Evolutionary conservation across 192 early-diverging fungal species (phyloP), one percentile per base, ranked within the genome.

Genomic region (Podila horticola): DNA sequence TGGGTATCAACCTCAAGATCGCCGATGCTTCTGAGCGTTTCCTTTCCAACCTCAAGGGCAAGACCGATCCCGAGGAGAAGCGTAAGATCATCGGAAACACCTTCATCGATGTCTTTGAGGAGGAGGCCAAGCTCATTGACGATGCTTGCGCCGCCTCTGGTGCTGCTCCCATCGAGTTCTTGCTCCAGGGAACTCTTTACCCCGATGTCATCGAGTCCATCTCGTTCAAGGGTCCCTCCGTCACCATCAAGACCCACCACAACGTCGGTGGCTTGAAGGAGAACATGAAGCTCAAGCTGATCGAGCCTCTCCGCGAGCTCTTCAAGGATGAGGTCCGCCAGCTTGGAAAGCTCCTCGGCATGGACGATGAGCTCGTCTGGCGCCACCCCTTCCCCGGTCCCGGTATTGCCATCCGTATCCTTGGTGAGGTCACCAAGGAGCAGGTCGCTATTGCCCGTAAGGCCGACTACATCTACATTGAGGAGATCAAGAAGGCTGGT

Each of bases 371-470:
- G 62, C 86, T 99, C 61, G 88, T 99, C 79, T 99, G 97, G 97
- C 94, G 98, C 67, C 98, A 99, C 82, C 98, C 98, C 30, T 99
- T 99, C 94, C 98, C 98, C 58, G 98, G 98, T 31, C 98, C 98
- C 38, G 98, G 98, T 73, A 97, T 99, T 83, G 98, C 98, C 50
- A 99, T 99, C 81, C 95, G 98, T 75, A 92, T 98, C 30, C 83
- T 99, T 11, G 98, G 98, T 57, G 98, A 99, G 85, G 98, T 99
- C 36, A 96, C 96, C 49, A 92, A 87, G 29, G 84, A 89, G 62
- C 97, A 99, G 86, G 96, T 99, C n/a, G 88, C 89, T 62, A 99
- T 99, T 88, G 98, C 93, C 26, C 93, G 96, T 45, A 88, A 92
- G 55, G 98, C 98, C 49, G 98, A 99, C 88, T 86, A 95, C 75